Evolutionary conservation across 2,329 filamentous ascomycete genomes (phyloP), one percentile per base, ranked within the genome.

Genomic region (Rugonectria rugulosa): DNA sequence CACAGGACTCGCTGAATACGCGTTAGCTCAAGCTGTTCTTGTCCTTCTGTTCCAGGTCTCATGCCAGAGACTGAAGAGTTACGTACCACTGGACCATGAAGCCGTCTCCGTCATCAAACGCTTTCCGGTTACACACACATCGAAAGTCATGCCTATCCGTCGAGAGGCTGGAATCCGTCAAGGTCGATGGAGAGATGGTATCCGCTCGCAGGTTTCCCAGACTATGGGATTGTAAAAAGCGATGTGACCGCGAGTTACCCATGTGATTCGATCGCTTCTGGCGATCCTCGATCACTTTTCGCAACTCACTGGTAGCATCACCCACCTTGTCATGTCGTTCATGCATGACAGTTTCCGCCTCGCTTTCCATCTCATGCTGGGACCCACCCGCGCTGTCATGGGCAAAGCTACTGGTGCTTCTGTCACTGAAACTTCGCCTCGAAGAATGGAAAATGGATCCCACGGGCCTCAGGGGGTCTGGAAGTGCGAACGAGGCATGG

Each of bases 41-140:
- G 11, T 15, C 27, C 46, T 37, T 10, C 55, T 26, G 21, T 21
- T n/a, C 37, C 9, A 7, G 26, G 46, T 43, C 19, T 43, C 40
- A 32, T 32, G 34, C 21, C 12, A 38, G 52, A 29, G 6, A 6
- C 12, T 15, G 7, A 12, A 14, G 14, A 27, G 37, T 47, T 32
- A 70, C 81, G 57, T 77, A 88, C 86, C 86, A 88, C 71, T 87
- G 84, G 54, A 88, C 79, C 79, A 88, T 81, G 62, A 85, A 85
- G 54, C 75, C 76, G 60, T 81, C 78, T 44, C 79, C 77, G 40
- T 79, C 76, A 37, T 79, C 77, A 27, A 71, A 68, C 46, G 74
- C 72, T 56, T 68, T 76, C 47, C 73, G 71, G 53, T 79, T 78
- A 68, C 86, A 88, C 15, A 87, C 75, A 63, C 86, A 88, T 57